These are phyloP conservation scores for Fraxinus sp. DNA, from an alignment of 305 asterid genomes.

Conservation along the genomic window DNA sequence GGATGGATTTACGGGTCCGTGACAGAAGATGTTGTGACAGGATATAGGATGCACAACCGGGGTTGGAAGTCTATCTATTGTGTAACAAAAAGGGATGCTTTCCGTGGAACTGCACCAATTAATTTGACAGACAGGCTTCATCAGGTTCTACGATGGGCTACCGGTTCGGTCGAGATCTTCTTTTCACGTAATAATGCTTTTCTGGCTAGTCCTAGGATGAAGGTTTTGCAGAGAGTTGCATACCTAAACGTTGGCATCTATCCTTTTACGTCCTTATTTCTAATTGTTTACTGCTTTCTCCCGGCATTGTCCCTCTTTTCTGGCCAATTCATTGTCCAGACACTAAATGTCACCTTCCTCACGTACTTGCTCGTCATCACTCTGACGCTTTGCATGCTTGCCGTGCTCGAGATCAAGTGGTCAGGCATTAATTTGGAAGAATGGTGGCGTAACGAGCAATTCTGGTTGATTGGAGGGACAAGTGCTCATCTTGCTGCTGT, in stretches of 20 bases:
- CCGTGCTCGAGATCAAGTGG: slow-evolving; percentile 92
- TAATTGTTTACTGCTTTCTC: slow-evolving; percentile 91
- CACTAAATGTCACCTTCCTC: slow-evolving; percentile 70
- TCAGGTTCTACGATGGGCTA: slow-evolving; percentile 98
- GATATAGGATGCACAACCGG: slow-evolving; percentile 91
- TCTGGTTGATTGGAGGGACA: slow-evolving; percentile 91
- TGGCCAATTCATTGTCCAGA: slow-evolving; percentile 81
- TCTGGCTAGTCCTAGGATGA: slow-evolving; percentile 75
- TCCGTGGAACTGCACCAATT: slow-evolving; percentile 96
- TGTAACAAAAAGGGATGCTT: slow-evolving; percentile 93
- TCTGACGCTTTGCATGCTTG: slow-evolving; percentile 63
- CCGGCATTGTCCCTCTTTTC: slow-evolving; percentile 90
- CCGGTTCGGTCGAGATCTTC: slow-evolving; percentile 92
- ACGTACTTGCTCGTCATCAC: slow-evolving; percentile 70
- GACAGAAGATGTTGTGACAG: slow-evolving; percentile 94
- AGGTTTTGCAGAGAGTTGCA: slow-evolving; percentile 72
- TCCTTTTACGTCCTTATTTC: slow-evolving; percentile 82
- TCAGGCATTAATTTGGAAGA: slow-evolving; percentile 79
- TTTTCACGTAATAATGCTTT: slow-evolving; percentile 86
- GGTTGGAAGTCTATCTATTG: slow-evolving; percentile 94
- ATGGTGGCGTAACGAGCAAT: slow-evolving; percentile 97
- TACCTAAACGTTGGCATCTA: slow-evolving; percentile 94
- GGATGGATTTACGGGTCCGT: slow-evolving; percentile 98
- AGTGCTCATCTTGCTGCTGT: slow-evolving; percentile 97
- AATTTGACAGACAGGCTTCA: slow-evolving; percentile 92